phyloP scores from a whole-genome alignment of 2,329 filamentous ascomycete species.

The Fusarium fujikuroi region DNA sequence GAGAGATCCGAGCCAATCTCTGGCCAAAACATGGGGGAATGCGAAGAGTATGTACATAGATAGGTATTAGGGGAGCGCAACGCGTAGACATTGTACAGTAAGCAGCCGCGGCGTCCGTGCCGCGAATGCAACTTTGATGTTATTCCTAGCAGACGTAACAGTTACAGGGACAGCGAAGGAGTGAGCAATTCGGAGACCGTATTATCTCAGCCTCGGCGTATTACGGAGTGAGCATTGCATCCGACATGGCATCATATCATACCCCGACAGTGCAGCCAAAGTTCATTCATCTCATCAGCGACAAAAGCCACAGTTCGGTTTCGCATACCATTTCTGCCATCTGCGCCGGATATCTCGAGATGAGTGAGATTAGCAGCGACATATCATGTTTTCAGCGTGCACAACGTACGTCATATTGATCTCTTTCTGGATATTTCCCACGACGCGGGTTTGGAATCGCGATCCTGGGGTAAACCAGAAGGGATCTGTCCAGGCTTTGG shows the following conservation, averaged over 20 bases:
- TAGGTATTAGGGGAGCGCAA: slow-evolving; percentile 7
- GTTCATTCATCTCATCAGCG: background rate
- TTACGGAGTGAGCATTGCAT: background rate
- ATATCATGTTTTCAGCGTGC: background rate
- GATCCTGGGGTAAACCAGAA: background rate
- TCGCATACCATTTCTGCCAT: slow-evolving; percentile 6
- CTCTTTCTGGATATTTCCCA: background rate
- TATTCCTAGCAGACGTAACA: slow-evolving; percentile 28
- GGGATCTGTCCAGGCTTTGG: slow-evolving; percentile 3
- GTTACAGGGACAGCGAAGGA: background rate
- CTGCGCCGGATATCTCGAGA: background rate
- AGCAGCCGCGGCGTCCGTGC: slow-evolving; percentile 14
- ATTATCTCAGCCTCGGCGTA: slow-evolving; percentile 12
- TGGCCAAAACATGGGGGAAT: background rate
- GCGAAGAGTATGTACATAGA: background rate
- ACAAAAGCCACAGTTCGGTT: slow-evolving; percentile 18
- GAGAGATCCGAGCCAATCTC: slow-evolving; percentile 31
- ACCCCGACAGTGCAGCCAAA: slow-evolving; percentile 15
- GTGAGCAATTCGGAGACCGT: background rate
- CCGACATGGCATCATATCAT: slow-evolving; percentile 2
- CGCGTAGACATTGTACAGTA: slow-evolving; percentile 1
- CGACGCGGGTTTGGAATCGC: slow-evolving; percentile 5
- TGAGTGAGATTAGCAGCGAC: slow-evolving; percentile 8
- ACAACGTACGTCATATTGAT: slow-evolving; percentile 29
- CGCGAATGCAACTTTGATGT: slow-evolving; percentile 21